Evolutionary conservation across 306 rosid genomes (phyloP), one percentile per base, ranked within the genome.

Genomic region (Citrullus colocynthis): DNA sequence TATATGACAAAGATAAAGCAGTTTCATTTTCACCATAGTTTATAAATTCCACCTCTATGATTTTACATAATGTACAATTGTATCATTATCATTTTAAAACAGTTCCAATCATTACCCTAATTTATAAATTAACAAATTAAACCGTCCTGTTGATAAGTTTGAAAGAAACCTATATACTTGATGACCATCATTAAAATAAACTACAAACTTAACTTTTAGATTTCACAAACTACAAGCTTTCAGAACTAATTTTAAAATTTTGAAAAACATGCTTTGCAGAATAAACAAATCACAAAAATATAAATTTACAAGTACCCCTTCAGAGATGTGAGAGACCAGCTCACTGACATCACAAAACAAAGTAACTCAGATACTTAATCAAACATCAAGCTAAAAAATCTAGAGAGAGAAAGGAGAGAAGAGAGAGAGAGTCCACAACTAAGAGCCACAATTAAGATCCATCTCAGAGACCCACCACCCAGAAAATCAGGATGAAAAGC

Each of bases 381-480:
- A 48, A 72, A 45, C 45, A 72, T 54, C 49, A 55, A 52, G 2
- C 32, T 17, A 14, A 7, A 9, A 74, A 74, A 16, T 32, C 4
- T 4, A 20, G 52, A 42, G 69, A 76, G 55, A 9, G 39, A 51
- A 7, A 28, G 11, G 56, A 24, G 5, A 28, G 42, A 6, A 16
- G 32, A 14, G 21, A 9, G 30, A 39, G 54, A 28, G 63, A 37
- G 45, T 37, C 28, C 62, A 78, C 64, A 64, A 74, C 77, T 49
- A 37, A 84, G 58, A 63, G 78, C 87, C 90, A 82, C 75, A 34
- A 60, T 57, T 14, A 54, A 76, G 45, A 57, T 65, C 69, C 59
- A 85, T 64, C 49, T 6, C 37, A 65, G 21, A n/a, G 81, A 76
- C 89, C 87, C 89, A 84, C 87, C 75, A 81, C 81, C 85, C 86